A percentile compares a stretch with the other conserved stretches of the same genome.
Conservation (phyloP, 331 rosid species). For the Quercus phellos region DNA sequence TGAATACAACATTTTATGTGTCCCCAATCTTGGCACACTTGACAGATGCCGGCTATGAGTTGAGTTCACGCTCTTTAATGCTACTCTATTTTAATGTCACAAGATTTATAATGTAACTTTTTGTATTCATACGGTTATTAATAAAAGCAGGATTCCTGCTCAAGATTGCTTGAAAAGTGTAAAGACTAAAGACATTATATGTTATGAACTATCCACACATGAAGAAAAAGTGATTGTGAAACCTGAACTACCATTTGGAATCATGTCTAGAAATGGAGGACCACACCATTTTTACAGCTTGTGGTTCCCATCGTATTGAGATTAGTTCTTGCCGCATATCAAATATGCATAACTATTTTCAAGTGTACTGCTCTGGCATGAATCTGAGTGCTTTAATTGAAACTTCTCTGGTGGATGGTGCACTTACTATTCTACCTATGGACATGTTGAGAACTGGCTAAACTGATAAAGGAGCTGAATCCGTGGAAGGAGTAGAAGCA, state of each 20-base stretch:
- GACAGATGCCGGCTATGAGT: too few relatives aligned
- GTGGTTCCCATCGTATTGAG: slow-evolving; percentile 38
- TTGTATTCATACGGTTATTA: neutral
- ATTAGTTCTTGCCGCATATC: slow-evolving; percentile 14
- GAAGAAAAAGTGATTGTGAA: slow-evolving; percentile 27
- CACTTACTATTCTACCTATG: slow-evolving; percentile 81
- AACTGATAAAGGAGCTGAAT: slow-evolving; percentile 70
- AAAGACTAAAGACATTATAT: neutral
- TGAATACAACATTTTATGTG: too few relatives aligned
- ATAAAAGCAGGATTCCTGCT: neutral
- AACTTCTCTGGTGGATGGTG: slow-evolving; percentile 14
- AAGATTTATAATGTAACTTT: neutral
- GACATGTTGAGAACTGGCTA: slow-evolving; percentile 86
- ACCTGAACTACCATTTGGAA: slow-evolving; percentile 24
- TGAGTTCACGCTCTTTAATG: neutral
- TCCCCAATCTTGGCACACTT: neutral
- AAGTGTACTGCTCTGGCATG: neutral
- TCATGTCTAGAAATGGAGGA: slow-evolving; percentile 28
- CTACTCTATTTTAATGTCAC: neutral
- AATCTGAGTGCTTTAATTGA: neutral
- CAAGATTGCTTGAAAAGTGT: neutral
- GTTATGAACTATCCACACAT: neutral
- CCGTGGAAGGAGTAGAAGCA: slow-evolving; percentile 88
- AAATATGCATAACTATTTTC: neutral
- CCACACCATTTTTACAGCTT: slow-evolving; percentile 20